Percentiles rank a stretch among this genome's conserved stretches.
Conservation (phyloP, 306 rosid species). For the Canavalia gladiata region DNA sequence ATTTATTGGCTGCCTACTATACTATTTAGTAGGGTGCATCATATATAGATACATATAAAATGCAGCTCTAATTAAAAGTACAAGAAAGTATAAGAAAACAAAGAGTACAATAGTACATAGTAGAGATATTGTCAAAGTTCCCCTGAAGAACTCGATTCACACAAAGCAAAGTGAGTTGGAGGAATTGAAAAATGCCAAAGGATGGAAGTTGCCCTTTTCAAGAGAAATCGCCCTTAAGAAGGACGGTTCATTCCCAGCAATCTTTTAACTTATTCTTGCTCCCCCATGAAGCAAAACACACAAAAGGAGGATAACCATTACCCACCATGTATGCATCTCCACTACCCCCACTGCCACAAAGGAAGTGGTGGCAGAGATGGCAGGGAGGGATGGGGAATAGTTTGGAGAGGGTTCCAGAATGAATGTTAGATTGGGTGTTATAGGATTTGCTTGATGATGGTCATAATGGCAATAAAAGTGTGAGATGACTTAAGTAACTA, state of each 20-base stretch:
- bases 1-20: conserved; percentile 23
- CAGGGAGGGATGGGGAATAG: conserved; percentile 42
- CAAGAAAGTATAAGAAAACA: conserved; percentile 25
- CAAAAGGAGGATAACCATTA: conserved; percentile 30
- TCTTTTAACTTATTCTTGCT: conserved; percentile 38
- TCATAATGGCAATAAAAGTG: conserved; percentile 57
- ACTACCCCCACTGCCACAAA: conserved; percentile 44
- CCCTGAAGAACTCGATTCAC: conserved; percentile 42
- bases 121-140: conserved; percentile 36
- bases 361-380: conserved; percentile 46
- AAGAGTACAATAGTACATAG: conserved; percentile 7
- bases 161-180: conserved; percentile 38
- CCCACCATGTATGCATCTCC: conserved; percentile 30
- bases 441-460: conserved; percentile 58
- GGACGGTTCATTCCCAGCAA: conserved; percentile 54
- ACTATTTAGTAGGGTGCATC: neutral
- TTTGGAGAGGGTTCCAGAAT: conserved; percentile 62
- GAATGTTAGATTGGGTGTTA: conserved; percentile 60
- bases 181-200: conserved; percentile 85
- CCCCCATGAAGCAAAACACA: conserved; percentile 11
- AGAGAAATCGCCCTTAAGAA: conserved; percentile 59
- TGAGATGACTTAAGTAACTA: conserved; percentile 61
- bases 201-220: conserved; percentile 85
- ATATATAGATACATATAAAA: conserved; percentile 13
- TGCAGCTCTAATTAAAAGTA: conserved; percentile 19